Percentiles rank a stretch among this genome's conserved stretches.
These are phyloP conservation scores for Backusella liffmaniae DNA, from an alignment of 192 early-diverging fungal species.

Conservation along the genomic window DNA sequence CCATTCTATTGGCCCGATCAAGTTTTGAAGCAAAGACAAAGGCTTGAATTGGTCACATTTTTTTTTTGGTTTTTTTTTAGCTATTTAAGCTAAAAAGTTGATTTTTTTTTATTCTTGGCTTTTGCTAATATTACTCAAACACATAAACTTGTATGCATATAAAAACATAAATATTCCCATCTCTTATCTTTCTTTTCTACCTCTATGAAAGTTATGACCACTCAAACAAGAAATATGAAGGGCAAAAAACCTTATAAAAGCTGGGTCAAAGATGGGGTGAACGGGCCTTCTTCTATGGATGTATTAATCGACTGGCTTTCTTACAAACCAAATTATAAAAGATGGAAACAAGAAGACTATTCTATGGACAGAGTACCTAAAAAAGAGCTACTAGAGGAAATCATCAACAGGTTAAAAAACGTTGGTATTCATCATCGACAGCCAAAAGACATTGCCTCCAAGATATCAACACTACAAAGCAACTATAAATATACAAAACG, in stretches of 20 bases:
- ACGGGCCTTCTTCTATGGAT: conserved; percentile 15
- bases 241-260: conserved; percentile 19
- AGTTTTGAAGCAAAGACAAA: neutral
- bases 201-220: neutral
- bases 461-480: conserved; percentile 15
- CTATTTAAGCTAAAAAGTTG: neutral
- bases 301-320: conserved; percentile 6
- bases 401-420: neutral
- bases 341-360: conserved; percentile 12
- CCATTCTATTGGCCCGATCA: neutral
- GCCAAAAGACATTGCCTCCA: conserved; percentile 13
- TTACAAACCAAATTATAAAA: conserved; percentile 6
- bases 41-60: neutral
- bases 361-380: conserved; percentile 2
- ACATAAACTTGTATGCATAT: neutral
- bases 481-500: neutral
- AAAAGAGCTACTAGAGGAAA: conserved; percentile 12
- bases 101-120: neutral
- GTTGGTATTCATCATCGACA: conserved; percentile 16
- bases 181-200: neutral
- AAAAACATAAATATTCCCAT: neutral
- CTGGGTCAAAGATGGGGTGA: conserved; percentile 15
- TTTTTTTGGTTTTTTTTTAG: neutral
- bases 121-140: neutral
- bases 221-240: neutral